Evolutionary conservation across 176 grass and related monocot species (phyloP).

Genomic region (Bonia amplexicaulis): DNA sequence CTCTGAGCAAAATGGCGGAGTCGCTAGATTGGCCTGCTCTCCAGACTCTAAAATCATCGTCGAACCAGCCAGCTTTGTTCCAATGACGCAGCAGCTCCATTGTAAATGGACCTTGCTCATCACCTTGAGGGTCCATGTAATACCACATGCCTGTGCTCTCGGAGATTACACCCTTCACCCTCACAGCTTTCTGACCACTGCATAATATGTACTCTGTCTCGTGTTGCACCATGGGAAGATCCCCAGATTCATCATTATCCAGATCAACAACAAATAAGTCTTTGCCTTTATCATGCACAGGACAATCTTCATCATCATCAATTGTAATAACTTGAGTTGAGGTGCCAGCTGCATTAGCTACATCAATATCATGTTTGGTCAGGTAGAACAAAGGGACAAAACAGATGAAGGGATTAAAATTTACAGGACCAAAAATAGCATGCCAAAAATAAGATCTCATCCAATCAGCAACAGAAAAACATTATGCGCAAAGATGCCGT

Average conservation of each 20-base stretch:
- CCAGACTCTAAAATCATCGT: constrained; percentile 61
- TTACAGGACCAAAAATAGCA: not conserved
- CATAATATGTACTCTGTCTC: not conserved
- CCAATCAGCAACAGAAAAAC: not conserved
- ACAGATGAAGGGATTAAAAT: not conserved
- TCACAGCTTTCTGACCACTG: not conserved
- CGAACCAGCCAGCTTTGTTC: constrained; percentile 39
- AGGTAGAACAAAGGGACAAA: not conserved
- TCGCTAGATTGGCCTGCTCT: constrained; percentile 38
- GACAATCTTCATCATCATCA: constrained; percentile 16
- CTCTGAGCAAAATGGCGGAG: constrained; percentile 46
- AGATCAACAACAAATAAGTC: constrained; percentile 5
- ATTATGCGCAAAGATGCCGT: not conserved
- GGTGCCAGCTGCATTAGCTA: not conserved
- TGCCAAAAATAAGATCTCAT: not conserved
- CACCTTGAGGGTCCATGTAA: constrained; percentile 52
- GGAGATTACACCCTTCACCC: not conserved
- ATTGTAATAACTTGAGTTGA: constrained; percentile 15
- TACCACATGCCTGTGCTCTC: constrained; percentile 5
- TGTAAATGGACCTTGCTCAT: constrained; percentile 58
- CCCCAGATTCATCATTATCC: not conserved
- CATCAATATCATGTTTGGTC: constrained; percentile 4
- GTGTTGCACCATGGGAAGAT: not conserved
- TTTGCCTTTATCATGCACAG: not conserved
- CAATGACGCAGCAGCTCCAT: constrained; percentile 19